Evolutionary conservation across 164 flowering plant species (phyloP).

Genomic region (Liriodendron chinense): DNA sequence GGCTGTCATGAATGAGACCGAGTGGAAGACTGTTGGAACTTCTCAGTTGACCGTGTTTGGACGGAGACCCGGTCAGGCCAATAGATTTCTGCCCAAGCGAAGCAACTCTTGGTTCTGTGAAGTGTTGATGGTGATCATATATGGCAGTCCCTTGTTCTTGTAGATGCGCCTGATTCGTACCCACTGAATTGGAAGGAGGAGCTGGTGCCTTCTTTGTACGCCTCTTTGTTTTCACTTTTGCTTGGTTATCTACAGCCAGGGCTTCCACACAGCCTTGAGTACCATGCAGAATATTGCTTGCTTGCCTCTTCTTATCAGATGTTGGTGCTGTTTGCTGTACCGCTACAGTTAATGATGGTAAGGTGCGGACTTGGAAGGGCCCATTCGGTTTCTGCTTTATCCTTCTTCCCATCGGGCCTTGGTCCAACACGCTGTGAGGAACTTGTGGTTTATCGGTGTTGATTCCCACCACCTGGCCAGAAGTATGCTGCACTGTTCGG

Average conservation of each 20-base stretch:
- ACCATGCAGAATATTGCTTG: slow-evolving; percentile 10
- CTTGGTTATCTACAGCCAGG: slow-evolving; percentile 23
- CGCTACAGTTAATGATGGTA: slow-evolving; percentile 30
- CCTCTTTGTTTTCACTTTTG: slow-evolving; percentile 36
- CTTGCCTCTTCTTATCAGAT: slow-evolving; percentile 6
- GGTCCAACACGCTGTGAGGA: slow-evolving; percentile 11
- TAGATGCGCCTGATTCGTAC: slow-evolving; percentile 7
- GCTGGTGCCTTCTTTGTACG: slow-evolving; percentile 29
- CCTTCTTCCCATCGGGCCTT: slow-evolving; percentile 11
- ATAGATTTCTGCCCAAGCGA: slow-evolving; percentile 3
- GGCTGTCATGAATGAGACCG: background rate
- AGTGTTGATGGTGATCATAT: background rate
- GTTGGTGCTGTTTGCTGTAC: slow-evolving; percentile 11
- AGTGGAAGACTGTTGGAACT: background rate
- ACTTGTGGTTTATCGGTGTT: slow-evolving; percentile 11
- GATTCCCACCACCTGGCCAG: background rate
- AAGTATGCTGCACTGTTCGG: slow-evolving; percentile 13
- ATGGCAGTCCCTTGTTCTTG: slow-evolving; percentile 1
- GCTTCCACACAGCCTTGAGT: slow-evolving; percentile 32
- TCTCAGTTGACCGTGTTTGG: background rate
- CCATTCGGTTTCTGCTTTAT: slow-evolving; percentile 42
- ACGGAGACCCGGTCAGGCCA: background rate
- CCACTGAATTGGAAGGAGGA: slow-evolving; percentile 11
- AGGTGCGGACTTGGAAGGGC: slow-evolving; percentile 23
- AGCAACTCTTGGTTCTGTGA: slow-evolving; percentile 23